phyloP scores from a whole-genome alignment of 345 rosid genomes.

The Isatis tinctoria region DNA sequence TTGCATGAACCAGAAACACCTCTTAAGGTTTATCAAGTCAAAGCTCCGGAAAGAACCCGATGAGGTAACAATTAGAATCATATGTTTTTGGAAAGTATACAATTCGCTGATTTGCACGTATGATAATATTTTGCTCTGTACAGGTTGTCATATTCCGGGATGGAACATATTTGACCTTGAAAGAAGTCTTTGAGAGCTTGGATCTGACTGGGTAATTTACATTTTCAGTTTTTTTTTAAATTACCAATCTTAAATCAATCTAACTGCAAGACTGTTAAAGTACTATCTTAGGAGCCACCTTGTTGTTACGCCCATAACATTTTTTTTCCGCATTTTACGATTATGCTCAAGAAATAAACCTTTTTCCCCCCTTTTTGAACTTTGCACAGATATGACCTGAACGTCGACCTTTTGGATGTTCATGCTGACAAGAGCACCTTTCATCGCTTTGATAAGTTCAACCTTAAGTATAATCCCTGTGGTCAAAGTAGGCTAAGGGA shows the following conservation, averaged over 20 bases:
- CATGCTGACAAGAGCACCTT: slow-evolving; percentile 99
- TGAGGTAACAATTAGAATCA: slow-evolving; percentile 54
- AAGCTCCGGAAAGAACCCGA: slow-evolving; percentile 95
- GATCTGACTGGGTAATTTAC: slow-evolving; percentile 79
- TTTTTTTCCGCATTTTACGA: background rate
- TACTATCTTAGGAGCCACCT: background rate
- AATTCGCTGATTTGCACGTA: background rate
- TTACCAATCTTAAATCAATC: background rate
- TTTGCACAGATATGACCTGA: slow-evolving; percentile 75
- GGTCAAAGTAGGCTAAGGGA: slow-evolving; percentile 99
- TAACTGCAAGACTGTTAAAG: background rate
- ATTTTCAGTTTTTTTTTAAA: background rate
- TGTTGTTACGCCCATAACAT: background rate
- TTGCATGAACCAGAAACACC: slow-evolving; percentile 99
- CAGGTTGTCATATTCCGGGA: slow-evolving; percentile 99
- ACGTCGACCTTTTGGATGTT: slow-evolving; percentile 97
- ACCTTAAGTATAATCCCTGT: slow-evolving; percentile 98
- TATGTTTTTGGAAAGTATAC: background rate
- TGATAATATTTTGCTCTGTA: slow-evolving; percentile 8
- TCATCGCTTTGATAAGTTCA: slow-evolving; percentile 99
- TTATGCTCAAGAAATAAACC: background rate
- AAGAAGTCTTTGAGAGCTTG: slow-evolving; percentile 95
- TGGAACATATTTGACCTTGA: slow-evolving; percentile 93
- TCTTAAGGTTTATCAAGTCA: slow-evolving; percentile 95
- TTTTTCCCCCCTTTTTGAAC: slow-evolving; percentile 17